phyloP scores from a whole-genome alignment of 1,139 yeast species.

The Geotrichum macrosporum region DNA sequence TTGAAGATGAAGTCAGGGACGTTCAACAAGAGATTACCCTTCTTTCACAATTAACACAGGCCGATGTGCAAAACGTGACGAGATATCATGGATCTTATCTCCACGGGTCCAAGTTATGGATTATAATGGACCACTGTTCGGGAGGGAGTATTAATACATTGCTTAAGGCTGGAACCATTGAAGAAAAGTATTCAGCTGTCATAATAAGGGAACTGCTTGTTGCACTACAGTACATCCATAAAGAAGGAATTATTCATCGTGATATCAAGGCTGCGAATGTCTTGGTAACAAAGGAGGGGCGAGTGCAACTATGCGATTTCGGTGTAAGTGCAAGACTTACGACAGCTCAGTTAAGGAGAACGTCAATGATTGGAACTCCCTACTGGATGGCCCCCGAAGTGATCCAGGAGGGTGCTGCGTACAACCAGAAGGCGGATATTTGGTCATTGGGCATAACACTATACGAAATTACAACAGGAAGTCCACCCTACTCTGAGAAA shows the following conservation, averaged over 20 bases:
- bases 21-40: conserved; percentile 92
- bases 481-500: conserved; percentile 94
- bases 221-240: conserved; percentile 79
- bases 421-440: conserved; percentile 81
- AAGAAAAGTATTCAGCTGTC: conserved; percentile 77
- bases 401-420: conserved; percentile 83
- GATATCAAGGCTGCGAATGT: conserved; percentile 96
- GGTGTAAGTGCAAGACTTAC: conserved; percentile 95
- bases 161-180: conserved; percentile 81
- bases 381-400: conserved; percentile 99
- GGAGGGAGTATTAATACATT: conserved; percentile 92
- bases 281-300: conserved; percentile 81
- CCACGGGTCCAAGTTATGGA: conserved; percentile 88
- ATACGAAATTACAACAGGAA: conserved; percentile 93
- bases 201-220: conserved; percentile 72
- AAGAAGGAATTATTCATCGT: conserved; percentile 84
- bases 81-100: conserved; percentile 86
- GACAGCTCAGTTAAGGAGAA: conserved; percentile 68
- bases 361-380: conserved; percentile 98
- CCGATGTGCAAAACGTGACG: conserved; percentile 72
- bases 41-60: conserved; percentile 71
- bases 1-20: conserved; percentile 88
- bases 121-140: conserved; percentile 94
- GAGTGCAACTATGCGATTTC: conserved; percentile 88
- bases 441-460: conserved; percentile 94